phyloP scores from a whole-genome alignment of 2,329 filamentous ascomycete species.

The Colletotrichum eremochloae region DNA sequence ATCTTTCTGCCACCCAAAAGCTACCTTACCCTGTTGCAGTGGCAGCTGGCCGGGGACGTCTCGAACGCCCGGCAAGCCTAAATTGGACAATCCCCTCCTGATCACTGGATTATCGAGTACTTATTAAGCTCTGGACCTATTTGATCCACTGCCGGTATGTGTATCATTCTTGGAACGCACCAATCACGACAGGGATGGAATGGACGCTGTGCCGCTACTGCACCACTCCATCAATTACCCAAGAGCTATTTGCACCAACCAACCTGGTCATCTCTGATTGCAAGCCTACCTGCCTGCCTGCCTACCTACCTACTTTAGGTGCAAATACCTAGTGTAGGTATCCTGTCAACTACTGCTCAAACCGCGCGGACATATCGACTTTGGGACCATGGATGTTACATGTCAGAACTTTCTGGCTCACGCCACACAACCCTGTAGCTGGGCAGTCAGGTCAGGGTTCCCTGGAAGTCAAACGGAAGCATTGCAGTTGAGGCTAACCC shows the following conservation, averaged over 20 bases:
- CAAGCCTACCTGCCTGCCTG: background rate
- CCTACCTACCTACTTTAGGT: too few relatives aligned
- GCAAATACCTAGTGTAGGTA: too few relatives aligned
- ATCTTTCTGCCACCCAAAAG: constrained; percentile 13
- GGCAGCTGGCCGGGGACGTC: background rate
- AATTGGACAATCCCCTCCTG: constrained; percentile 12
- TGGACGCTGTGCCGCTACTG: background rate
- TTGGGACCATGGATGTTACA: constrained; percentile 22
- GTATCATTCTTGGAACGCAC: constrained; percentile 4
- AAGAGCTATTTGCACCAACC: background rate
- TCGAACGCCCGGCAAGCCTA: background rate
- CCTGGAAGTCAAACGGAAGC: constrained; percentile 38
- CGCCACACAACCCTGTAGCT: constrained; percentile 26
- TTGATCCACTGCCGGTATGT: constrained; percentile 22
- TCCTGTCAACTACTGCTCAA: constrained; percentile 8
- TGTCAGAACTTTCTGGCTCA: constrained; percentile 29
- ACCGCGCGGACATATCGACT: background rate
- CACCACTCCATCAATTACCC: background rate
- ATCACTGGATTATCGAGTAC: background rate
- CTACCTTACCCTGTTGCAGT: constrained; percentile 17
- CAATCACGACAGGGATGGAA: constrained; percentile 9
- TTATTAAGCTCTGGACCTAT: background rate
- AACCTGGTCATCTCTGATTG: background rate
- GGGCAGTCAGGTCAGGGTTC: constrained; percentile 14
- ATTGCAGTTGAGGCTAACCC: constrained; percentile 5